A percentile compares a stretch with the other conserved stretches of the same genome.
Evolutionary conservation across 805 yeast genomes (phyloP).

Genomic region (Blastobotrys parvus): DNA sequence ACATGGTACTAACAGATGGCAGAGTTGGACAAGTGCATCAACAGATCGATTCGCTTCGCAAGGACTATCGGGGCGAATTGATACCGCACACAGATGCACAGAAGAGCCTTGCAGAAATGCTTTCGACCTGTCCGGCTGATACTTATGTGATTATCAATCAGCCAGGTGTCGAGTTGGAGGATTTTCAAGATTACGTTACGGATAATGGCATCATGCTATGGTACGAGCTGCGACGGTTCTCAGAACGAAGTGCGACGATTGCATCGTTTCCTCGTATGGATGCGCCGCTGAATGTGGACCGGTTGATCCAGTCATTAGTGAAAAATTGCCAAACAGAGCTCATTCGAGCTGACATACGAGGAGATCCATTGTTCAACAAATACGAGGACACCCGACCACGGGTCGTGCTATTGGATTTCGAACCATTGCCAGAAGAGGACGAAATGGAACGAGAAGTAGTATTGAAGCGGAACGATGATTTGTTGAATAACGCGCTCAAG

Average conservation of each 20-base stretch:
- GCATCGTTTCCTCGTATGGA: constrained; percentile 21
- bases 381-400: constrained; percentile 56
- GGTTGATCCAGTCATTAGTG: constrained; percentile 34
- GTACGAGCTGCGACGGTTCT: constrained; percentile 15
- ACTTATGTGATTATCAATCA: constrained; percentile 45
- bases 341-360: constrained; percentile 30
- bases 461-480: constrained; percentile 37
- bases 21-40: constrained; percentile 12
- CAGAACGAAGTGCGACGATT: constrained; percentile 15
- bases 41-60: constrained; percentile 12
- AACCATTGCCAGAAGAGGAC: constrained; percentile 34
- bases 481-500: constrained; percentile 48
- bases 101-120: constrained; percentile 24
- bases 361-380: constrained; percentile 18
- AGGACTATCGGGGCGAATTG: constrained; percentile 11
- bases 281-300: constrained; percentile 32
- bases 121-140: constrained; percentile 40
- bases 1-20: not conserved
- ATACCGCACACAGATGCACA: constrained; percentile 8
- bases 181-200: constrained; percentile 29
- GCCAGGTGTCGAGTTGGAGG: constrained; percentile 46
- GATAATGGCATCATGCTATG: constrained; percentile 10
- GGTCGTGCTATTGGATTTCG: constrained; percentile 47
- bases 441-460: constrained; percentile 28
- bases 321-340: constrained; percentile 43